Percentiles rank a stretch among this genome's conserved stretches.
Conservation (phyloP, 352 stramenopile genomes). For the Globisporangium barbulae region DNA sequence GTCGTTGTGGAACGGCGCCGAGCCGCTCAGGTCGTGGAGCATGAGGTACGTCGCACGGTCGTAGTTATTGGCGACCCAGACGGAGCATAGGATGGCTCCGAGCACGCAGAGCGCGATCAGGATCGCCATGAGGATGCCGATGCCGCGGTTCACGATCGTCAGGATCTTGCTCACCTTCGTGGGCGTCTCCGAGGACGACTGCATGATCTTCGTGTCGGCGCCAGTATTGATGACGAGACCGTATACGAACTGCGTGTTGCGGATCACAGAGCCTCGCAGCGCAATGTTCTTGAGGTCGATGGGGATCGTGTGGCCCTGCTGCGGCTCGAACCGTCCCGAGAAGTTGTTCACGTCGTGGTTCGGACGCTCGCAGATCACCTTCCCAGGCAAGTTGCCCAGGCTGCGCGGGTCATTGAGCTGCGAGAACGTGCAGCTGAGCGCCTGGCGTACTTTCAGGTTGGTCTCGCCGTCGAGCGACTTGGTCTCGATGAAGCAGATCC, state of each 20-base stretch:
- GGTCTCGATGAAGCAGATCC: conserved; percentile 87
- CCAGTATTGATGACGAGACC: conserved; percentile 83
- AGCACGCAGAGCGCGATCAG: conserved; percentile 67
- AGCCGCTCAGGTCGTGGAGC: conserved; percentile 55
- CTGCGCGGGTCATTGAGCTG: conserved; percentile 69
- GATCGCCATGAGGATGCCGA: conserved; percentile 73
- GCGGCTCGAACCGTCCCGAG: conserved; percentile 67
- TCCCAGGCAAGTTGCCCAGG: conserved; percentile 60
- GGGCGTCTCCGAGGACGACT: conserved; percentile 66
- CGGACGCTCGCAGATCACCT: conserved; percentile 71
- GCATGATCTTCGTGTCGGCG: conserved; percentile 87
- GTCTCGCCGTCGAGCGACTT: conserved; percentile 87
- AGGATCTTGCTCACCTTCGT: conserved; percentile 83
- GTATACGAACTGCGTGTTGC: conserved; percentile 78
- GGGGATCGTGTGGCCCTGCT: conserved; percentile 74
- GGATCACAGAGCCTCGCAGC: conserved; percentile 78
- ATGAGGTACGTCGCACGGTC: conserved; percentile 65
- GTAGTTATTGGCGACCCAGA: conserved; percentile 63
- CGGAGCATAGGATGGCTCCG: conserved; percentile 60
- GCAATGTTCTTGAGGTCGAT: conserved; percentile 86
- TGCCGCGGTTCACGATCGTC: conserved; percentile 78
- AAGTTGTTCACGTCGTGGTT: conserved; percentile 90
- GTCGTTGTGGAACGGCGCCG: conserved; percentile 68
- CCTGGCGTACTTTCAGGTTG: conserved; percentile 85
- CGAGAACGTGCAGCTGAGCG: conserved; percentile 78